Conservation (phyloP, 805 yeast species). For the Ogataea thermomethanolica region DNA sequence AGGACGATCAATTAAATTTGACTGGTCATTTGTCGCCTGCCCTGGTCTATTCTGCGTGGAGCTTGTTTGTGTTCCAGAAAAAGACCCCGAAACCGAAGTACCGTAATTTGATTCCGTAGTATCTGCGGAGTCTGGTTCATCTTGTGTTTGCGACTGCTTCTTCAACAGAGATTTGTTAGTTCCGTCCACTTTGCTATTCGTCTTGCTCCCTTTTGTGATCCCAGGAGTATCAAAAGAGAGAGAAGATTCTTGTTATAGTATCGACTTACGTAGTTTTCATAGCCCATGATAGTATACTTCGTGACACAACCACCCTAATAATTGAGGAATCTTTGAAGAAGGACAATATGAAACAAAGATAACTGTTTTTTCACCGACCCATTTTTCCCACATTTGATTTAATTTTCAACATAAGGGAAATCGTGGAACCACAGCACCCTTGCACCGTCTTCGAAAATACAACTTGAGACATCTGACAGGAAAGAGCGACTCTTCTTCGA, state of each 20-base stretch:
- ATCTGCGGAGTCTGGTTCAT: slow-evolving; percentile 20
- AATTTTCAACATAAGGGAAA: slow-evolving; percentile 16
- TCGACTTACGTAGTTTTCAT: slow-evolving; percentile 19
- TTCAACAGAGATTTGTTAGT: slow-evolving; percentile 3
- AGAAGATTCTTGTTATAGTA: background rate
- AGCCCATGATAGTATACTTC: slow-evolving; percentile 12
- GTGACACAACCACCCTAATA: background rate
- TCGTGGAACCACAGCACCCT: slow-evolving; percentile 3
- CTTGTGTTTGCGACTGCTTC: slow-evolving; percentile 13
- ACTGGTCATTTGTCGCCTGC: slow-evolving; percentile 5
- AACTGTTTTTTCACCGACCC: slow-evolving; percentile 10
- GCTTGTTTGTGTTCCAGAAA: slow-evolving; percentile 7
- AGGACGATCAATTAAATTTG: slow-evolving; percentile 8
- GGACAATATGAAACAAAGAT: slow-evolving; percentile 8
- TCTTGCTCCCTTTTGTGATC: slow-evolving; percentile 4
- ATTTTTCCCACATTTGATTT: slow-evolving; percentile 15
- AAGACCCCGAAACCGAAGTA: slow-evolving; percentile 17
- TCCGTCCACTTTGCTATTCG: slow-evolving; percentile 1
- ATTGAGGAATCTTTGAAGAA: background rate
- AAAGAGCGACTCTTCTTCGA: too few species aligned
- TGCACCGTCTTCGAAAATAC: slow-evolving; percentile 1
- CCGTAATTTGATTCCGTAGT: slow-evolving; percentile 22
- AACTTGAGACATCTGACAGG: too few species aligned
- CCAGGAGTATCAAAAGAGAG: background rate
- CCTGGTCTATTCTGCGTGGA: slow-evolving; percentile 7